phyloP scores from a whole-genome alignment of 768 basidiomycete genomes.

The Crassisporium funariophilum region DNA sequence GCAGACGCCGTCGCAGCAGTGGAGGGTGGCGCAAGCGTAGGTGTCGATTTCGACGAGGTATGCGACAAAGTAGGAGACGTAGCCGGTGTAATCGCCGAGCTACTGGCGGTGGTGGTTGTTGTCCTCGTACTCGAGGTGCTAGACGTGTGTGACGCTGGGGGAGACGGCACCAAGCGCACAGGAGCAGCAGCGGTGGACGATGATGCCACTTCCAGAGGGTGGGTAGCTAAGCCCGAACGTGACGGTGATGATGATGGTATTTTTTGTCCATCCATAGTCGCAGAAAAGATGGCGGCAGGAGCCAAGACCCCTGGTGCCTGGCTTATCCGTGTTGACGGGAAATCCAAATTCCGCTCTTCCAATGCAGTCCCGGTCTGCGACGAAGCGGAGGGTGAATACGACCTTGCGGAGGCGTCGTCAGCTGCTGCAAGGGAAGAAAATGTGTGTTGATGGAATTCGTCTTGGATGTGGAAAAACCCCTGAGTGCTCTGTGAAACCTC shows the following conservation, averaged over 20 bases:
- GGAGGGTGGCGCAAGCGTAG: background rate
- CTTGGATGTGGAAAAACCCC: too few relatives aligned
- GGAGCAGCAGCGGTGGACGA: too few relatives aligned
- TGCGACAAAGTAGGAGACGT: conserved; percentile 15
- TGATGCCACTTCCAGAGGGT: too few relatives aligned
- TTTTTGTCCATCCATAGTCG: too few relatives aligned
- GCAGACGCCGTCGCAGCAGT: background rate
- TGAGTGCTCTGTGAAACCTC: conserved; percentile 20
- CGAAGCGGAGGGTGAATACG: background rate
- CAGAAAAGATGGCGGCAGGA: background rate
- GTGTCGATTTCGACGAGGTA: background rate
- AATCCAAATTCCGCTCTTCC: background rate
- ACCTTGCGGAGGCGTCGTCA: background rate
- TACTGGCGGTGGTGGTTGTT: too few relatives aligned
- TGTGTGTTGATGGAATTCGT: conserved; percentile 4
- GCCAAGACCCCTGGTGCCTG: background rate
- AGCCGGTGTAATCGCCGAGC: conserved; percentile 9
- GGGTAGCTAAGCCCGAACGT: too few relatives aligned
- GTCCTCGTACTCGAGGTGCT: background rate
- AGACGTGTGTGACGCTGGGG: conserved; percentile 3
- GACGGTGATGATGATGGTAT: too few relatives aligned
- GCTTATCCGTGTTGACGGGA: background rate
- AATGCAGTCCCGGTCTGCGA: background rate
- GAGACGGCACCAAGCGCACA: background rate
- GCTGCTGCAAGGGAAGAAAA: background rate